Evolutionary conservation across 495 filamentous ascomycete species (phyloP), one percentile per base, ranked within the genome.

Genomic region (Penicillium paradoxum): DNA sequence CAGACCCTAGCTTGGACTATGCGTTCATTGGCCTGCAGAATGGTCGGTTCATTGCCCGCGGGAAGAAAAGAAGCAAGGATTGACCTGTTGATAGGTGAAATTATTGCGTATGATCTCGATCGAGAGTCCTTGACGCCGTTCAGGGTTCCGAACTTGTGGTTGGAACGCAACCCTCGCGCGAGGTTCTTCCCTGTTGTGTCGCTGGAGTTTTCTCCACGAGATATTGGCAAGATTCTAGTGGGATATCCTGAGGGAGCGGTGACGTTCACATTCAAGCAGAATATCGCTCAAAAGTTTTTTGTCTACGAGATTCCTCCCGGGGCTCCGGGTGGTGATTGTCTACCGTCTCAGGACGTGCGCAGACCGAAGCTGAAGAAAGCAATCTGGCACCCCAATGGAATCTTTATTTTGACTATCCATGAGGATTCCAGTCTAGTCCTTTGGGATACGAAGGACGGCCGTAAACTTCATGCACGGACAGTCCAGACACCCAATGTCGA

Each of bases 381-480:
- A 0, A 60, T 90, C 32, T 98, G 93, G 93, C 93, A 98, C 71
- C 93, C 93, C 1, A 95, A 91, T 22, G 93, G 93, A 0, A 93
- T 88, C 0, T 98, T 97, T 59, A 69, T 97, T 34, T 65, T 91
- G 47, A 95, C 89, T 0, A 86, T 86, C 10, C 86, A 97, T 60
- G 91, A 97, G 55, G 92, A 97, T 64, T 85, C 85, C 3, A 92
- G 85, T 53, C 63, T 98, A 29, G 93, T 92, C 0, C 83, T 97
- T 45, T 98, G 95, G 95, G 95, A 97, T 73, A 73, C 86, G 2
- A 95, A 90, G 57, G 95, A 97, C 62, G 93, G 91, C 8, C 83
- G 90, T 39, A 76, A 93, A 25, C 73, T 98, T 13, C 81, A 90
- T 75, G 90, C 91, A 10, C 74, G 95, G 56, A 95, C 88, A 4